Base-by-base conservation (phyloP, 768 basidiomycete species). In the Mycena epipterygia region DNA sequence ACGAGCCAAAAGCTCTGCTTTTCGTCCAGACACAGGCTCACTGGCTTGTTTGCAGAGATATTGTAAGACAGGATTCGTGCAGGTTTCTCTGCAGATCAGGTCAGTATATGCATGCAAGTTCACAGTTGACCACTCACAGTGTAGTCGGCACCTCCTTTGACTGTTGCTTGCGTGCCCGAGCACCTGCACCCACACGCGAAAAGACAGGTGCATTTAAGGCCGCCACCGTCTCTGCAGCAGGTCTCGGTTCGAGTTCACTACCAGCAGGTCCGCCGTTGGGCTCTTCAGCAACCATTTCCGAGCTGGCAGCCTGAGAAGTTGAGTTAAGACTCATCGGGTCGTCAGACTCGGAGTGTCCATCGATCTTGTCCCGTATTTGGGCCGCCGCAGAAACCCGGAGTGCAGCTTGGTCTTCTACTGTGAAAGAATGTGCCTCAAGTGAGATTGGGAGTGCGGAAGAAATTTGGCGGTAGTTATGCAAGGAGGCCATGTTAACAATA, bases 381-480 rank as follows among this genome's bases (percentile, higher is more conserved):
- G 23, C 52, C 11, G 63, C 63, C 23, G 63, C 63, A 17, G 52
- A 44, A 21, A 32, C 14, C 41, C 63, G 42, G 23, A 64, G 63
- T 6, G 30, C 39, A 23, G 17, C 30, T 29, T 32, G 41, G 21
- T 64, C 35, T 0, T 25, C 25, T 9, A 56, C 63, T 13, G 63
- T 44, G 21, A 64, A 64, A 9, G 41, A 25, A 46, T 64, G 63
- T 30, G 37, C 2, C 25, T 6, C 3, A 25, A 64, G 3, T 16
- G 51, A 64, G 13, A 14, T 0, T 2, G 71, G 71, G 5, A 59
- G 44, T 19, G 67, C 62, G 0, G 61, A 35, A 2, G 32, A 19
- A 27, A 72, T 64, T 23, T 56, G 57, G 16, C 23, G 42, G 37
- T 75, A 73, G 30, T 76, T 76, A 42, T 75, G 76, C 23, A 76